Evolutionary conservation across 164 flowering plant genomes (phyloP).

Genomic region (Kalanchoe fedtschenkoi): DNA sequence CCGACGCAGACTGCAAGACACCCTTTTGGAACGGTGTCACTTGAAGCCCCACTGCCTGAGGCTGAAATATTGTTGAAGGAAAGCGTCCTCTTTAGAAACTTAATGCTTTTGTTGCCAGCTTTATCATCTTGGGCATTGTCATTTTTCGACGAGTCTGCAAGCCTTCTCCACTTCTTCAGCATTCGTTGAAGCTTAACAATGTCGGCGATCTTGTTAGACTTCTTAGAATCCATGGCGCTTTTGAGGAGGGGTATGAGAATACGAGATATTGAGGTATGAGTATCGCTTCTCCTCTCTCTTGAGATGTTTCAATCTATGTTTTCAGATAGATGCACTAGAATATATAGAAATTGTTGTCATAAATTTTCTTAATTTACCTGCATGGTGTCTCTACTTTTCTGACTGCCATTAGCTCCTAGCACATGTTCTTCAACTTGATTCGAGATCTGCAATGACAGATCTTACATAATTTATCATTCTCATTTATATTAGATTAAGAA

Average conservation of each 20-base stretch:
- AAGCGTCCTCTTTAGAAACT: slow-evolving; percentile 61
- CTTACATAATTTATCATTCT: background rate
- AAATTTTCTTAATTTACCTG: background rate
- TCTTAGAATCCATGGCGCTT: slow-evolving; percentile 45
- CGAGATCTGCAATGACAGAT: background rate
- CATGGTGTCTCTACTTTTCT: background rate
- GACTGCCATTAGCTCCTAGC: background rate
- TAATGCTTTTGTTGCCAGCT: slow-evolving; percentile 30
- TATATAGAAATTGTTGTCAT: background rate
- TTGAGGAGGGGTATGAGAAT: background rate
- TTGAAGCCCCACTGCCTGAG: slow-evolving; percentile 2
- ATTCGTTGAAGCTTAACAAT: slow-evolving; percentile 81
- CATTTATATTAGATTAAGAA: background rate
- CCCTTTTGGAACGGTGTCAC: slow-evolving; percentile 58
- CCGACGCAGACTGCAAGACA: slow-evolving; percentile 77
- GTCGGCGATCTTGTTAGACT: slow-evolving; percentile 79
- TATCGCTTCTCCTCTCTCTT: background rate
- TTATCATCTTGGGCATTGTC: slow-evolving; percentile 6
- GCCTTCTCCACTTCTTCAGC: slow-evolving; percentile 82
- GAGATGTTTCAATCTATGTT: background rate
- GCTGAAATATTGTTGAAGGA: slow-evolving; percentile 28
- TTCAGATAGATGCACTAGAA: background rate
- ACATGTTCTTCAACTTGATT: slow-evolving; percentile 4
- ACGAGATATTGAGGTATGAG: background rate
- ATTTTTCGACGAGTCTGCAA: slow-evolving; percentile 43